A percentile compares a stretch with the other conserved stretches of the same genome.
Evolutionary conservation across 257 asterid species (phyloP).

Genomic region (Gentiana macrophylla): DNA sequence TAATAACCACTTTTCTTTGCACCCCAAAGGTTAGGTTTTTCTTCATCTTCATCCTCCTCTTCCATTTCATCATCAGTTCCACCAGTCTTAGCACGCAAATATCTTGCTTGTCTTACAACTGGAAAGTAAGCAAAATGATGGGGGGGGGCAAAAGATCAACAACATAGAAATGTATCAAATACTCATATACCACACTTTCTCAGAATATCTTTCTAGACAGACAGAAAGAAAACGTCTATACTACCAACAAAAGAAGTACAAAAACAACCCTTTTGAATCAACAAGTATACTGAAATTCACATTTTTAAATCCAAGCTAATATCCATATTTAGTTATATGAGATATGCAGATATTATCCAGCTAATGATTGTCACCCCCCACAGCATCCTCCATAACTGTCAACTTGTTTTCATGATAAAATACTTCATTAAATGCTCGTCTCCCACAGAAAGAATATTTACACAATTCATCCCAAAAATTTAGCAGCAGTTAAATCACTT

Average conservation of each 20-base stretch:
- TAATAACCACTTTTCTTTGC: conserved; percentile 27
- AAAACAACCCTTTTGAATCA: no score
- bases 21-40: conserved; percentile 38
- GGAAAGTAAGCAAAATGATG: conserved; percentile 10
- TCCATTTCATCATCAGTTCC: conserved; percentile 62
- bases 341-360: no score
- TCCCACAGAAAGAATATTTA: not conserved
- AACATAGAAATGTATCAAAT: no score
- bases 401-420: not conserved
- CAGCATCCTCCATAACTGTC: no score
- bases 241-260: no score
- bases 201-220: no score
- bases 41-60: conserved; percentile 21
- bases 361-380: no score
- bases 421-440: no score
- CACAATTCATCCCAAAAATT: not conserved
- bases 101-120: conserved; percentile 69
- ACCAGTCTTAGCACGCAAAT: conserved; percentile 48
- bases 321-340: no score
- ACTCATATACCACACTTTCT: no score
- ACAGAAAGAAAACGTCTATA: no score
- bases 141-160: no score
- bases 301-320: not conserved
- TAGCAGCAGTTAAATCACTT: not conserved
- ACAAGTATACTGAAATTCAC: not conserved